Base-by-base conservation (phyloP, 495 filamentous ascomycete species). In the Neurospora sp. region DNA sequence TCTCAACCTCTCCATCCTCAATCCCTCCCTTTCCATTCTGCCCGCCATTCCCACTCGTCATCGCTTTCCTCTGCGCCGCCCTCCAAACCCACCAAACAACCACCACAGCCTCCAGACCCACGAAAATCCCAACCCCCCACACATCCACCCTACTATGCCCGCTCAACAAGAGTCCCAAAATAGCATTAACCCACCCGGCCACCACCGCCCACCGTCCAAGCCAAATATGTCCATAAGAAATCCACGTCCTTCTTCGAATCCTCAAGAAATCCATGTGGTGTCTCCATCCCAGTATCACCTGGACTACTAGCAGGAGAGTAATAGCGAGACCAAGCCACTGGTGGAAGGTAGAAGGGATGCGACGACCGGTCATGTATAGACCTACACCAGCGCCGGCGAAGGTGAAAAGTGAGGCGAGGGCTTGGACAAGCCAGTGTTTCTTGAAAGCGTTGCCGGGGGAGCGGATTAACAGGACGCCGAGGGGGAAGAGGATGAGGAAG, bases 281-380 rank as follows among this genome's bases (percentile, higher is more conserved):
- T 48, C 79, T 72, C 79, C 79, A 81, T 8, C 79, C 79, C 24
- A 81, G 62, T 2, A 81, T 36, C 13, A 37, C 72, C 75, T 81
- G 79, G 7, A 76, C 40, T 0, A 45, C 48, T 1, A 80, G 42
- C 34, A 69, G 28, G 1, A 73, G 4, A 1, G 73, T 71, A 34
- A 81, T 71, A 2, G 13, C 71, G 2, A 74, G 40, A 11, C 79
- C 79, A 13, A 77, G 11, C 74, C 70, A 73, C 71, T 79, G 77
- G 43, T 81, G 79, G 21, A 71, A n/a, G 10, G 77, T 77, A 4
- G n/a, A 62, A 2, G 76, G 77, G 19, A 70, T 17, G 28, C 39
- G 28, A 1, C 70, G 72, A 8, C 70, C 72, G 13, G 72, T 74
- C 70, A 79, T 74, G 19, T 69, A 45, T 15, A 73, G 19, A 6